Evolutionary conservation across 139 green algal species (phyloP).

Genomic region (Chlorella sorokiniana): DNA sequence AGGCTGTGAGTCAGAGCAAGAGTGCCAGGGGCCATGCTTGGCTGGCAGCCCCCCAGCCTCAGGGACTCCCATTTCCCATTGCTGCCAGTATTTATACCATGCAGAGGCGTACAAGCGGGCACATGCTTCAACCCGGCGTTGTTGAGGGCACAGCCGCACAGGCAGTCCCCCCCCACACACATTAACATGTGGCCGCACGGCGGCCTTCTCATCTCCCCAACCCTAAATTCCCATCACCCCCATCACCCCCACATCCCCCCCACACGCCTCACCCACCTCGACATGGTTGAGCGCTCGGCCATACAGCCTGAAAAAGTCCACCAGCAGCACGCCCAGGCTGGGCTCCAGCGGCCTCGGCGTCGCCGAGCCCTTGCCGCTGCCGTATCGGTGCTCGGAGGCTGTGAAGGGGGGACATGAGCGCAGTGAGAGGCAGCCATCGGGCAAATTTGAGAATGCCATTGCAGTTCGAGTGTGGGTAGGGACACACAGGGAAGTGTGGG

Average conservation of each 20-base stretch:
- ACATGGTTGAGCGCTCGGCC: constrained; percentile 62
- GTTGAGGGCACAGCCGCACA: too few species aligned
- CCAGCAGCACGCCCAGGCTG: constrained; percentile 85
- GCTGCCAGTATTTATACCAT: too few species aligned
- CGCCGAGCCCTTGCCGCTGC: constrained; percentile 6
- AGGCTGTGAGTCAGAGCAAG: neutral
- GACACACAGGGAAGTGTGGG: neutral
- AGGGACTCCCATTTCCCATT: too few species aligned
- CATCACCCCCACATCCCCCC: neutral
- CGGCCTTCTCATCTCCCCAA: too few species aligned
- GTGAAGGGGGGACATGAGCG: neutral
- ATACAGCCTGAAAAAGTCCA: constrained; percentile 93
- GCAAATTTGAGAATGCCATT: neutral
- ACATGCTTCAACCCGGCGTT: too few species aligned
- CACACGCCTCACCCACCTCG: constrained; percentile 49
- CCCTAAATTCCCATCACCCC: neutral
- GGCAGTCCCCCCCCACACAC: too few species aligned
- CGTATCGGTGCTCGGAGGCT: neutral
- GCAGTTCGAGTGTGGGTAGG: neutral
- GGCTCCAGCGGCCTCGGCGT: constrained; percentile 58
- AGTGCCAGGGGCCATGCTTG: neutral
- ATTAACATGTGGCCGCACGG: neutral
- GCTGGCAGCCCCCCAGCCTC: too few species aligned
- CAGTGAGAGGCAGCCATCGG: too few species aligned
- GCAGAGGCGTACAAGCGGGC: too few species aligned